phyloP scores from a whole-genome alignment of 805 yeast genomes.

The Saturnispora saitoi region DNA sequence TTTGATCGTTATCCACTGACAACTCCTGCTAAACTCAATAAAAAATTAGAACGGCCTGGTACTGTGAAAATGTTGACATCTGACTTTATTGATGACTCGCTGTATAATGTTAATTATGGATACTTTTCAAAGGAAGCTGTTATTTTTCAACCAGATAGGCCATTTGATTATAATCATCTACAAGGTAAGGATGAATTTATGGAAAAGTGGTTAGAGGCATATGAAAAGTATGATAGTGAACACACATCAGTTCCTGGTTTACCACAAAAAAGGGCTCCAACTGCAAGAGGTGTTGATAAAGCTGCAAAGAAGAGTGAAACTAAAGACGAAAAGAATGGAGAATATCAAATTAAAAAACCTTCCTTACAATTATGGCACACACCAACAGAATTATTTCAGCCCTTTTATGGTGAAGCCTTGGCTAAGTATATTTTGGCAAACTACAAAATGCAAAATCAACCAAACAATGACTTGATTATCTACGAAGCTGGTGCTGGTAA shows the following conservation, averaged over 20 bases:
- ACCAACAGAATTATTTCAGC: constrained; percentile 79
- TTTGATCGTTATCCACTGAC: constrained; percentile 39
- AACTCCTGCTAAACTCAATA: constrained; percentile 29
- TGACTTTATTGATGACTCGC: constrained; percentile 78
- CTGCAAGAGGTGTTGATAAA: background rate
- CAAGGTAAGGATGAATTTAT: constrained; percentile 62
- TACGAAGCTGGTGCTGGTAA: constrained; percentile 91
- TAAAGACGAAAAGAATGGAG: background rate
- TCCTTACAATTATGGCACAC: constrained; percentile 80
- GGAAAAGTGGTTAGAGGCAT: constrained; percentile 56
- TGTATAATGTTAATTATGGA: constrained; percentile 77
- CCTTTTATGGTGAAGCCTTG: constrained; percentile 77
- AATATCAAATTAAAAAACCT: constrained; percentile 21
- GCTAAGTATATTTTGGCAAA: constrained; percentile 72
- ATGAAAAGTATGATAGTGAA: constrained; percentile 40
- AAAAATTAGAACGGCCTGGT: constrained; percentile 42
- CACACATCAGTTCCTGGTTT: constrained; percentile 3
- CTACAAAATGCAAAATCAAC: constrained; percentile 58
- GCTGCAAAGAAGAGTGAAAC: background rate
- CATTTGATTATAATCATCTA: constrained; percentile 53
- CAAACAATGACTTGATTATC: constrained; percentile 61
- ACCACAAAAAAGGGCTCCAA: constrained; percentile 3
- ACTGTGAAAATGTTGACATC: constrained; percentile 62
- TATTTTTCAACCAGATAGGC: constrained; percentile 58
- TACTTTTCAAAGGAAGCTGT: constrained; percentile 74